These are phyloP conservation scores for Xerocomus amazonicus DNA, from an alignment of 1,284 basidiomycete genomes.

Conservation along the genomic window DNA sequence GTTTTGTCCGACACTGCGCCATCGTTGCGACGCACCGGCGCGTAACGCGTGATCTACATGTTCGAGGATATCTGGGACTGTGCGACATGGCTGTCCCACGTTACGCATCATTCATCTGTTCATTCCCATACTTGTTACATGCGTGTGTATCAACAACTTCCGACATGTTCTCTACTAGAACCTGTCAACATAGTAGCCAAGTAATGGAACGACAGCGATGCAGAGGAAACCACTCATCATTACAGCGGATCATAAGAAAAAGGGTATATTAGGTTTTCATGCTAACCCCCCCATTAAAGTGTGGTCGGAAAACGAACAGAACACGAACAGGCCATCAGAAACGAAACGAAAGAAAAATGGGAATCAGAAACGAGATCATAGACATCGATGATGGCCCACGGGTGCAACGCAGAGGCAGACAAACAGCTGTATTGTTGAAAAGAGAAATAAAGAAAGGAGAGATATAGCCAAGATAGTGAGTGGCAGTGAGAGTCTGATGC, in stretches of 20 bases:
- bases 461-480: conserved; percentile 25
- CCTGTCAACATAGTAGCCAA: neutral
- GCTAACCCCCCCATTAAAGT: conserved; percentile 17
- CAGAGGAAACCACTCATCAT: conserved; percentile 19
- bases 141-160: neutral
- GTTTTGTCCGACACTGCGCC: neutral
- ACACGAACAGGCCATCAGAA: neutral
- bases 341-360: neutral
- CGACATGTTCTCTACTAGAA: neutral
- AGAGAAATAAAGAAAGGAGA: conserved; percentile 2
- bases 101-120: neutral
- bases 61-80: too few relatives aligned
- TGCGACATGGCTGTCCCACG: neutral
- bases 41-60: too few relatives aligned
- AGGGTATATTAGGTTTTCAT: conserved; percentile 33
- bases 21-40: neutral
- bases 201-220: conserved; percentile 6
- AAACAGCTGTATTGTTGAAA: neutral
- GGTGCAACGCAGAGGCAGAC: neutral
- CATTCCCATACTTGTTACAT: conserved; percentile 1
- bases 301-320: neutral
- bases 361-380: conserved; percentile 6
- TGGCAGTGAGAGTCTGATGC: conserved; percentile 23
- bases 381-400: conserved; percentile 5
- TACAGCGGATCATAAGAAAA: conserved; percentile 33